phyloP scores from a whole-genome alignment of 2,329 filamentous ascomycete genomes.

The Scedosporium boydii region DNA sequence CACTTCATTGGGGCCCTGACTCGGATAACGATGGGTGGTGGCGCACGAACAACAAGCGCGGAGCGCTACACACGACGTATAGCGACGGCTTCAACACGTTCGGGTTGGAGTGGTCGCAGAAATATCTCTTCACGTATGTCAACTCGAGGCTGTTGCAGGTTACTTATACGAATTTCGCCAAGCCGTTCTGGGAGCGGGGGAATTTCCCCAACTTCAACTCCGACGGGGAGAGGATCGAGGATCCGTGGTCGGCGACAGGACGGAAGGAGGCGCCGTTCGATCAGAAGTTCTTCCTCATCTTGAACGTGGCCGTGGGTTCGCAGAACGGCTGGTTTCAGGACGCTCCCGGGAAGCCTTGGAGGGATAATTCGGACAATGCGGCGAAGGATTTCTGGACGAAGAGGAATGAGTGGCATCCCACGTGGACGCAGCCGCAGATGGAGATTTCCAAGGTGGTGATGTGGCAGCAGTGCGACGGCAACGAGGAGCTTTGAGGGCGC shows the following conservation, averaged over 20 bases:
- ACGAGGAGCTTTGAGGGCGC: conserved; percentile 36
- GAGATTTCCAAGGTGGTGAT: conserved; percentile 62
- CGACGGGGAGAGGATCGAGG: conserved; percentile 56
- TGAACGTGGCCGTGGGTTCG: conserved; percentile 67
- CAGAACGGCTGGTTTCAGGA: conserved; percentile 82
- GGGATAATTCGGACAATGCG: conserved; percentile 57
- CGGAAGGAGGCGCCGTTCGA: conserved; percentile 63
- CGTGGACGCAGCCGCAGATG: conserved; percentile 61
- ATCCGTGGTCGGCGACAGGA: conserved; percentile 56
- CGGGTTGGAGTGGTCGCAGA: conserved; percentile 78
- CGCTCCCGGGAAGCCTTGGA: conserved; percentile 66
- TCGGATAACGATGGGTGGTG: conserved; percentile 68
- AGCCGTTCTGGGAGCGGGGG: conserved; percentile 59
- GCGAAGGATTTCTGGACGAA: conserved; percentile 70
- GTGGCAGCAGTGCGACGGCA: conserved; percentile 58
- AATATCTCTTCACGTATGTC: conserved; percentile 81
- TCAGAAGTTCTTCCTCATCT: conserved; percentile 63
- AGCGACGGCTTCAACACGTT: conserved; percentile 62
- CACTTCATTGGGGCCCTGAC: conserved; percentile 76
- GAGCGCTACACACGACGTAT: conserved; percentile 67
- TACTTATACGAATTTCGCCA: conserved; percentile 65
- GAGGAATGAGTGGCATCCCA: conserved; percentile 55
- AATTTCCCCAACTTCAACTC: conserved; percentile 52
- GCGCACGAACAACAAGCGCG: conserved; percentile 70
- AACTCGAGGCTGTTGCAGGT: conserved; percentile 73